Percentiles rank a stretch among this genome's conserved stretches.
phyloP scores from a whole-genome alignment of 202 grass and related monocot genomes.

The Setaria italica region DNA sequence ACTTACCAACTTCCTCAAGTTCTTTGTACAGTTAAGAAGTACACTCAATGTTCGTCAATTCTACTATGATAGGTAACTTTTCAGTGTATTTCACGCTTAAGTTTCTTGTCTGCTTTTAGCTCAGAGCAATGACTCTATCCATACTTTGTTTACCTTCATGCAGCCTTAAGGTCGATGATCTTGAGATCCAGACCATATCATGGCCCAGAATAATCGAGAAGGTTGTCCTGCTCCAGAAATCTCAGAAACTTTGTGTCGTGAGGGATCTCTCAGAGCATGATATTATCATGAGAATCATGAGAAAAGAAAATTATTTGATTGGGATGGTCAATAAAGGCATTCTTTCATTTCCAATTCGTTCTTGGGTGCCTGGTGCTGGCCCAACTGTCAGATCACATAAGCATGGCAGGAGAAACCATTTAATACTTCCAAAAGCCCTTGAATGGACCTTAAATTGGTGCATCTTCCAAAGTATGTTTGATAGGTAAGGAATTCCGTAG shows the following conservation, averaged over 20 bases:
- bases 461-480: constrained; percentile 99
- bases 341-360: constrained; percentile 84
- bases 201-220: constrained; percentile 96
- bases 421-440: constrained; percentile 93
- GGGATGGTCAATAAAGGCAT: constrained; percentile 98
- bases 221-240: constrained; percentile 78
- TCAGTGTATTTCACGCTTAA: background rate
- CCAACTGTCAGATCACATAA: constrained; percentile 63
- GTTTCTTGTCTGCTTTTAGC: background rate
- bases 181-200: constrained; percentile 91
- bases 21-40: constrained; percentile 89
- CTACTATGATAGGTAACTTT: constrained; percentile 84
- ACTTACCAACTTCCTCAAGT: constrained; percentile 94
- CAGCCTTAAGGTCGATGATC: constrained; percentile 90
- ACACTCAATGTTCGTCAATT: constrained; percentile 80
- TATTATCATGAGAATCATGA: constrained; percentile 97
- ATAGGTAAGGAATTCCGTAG: constrained; percentile 65
- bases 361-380: constrained; percentile 78
- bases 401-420: constrained; percentile 62
- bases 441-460: constrained; percentile 99
- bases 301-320: constrained; percentile 99
- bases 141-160: constrained; percentile 41
- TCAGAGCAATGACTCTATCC: constrained; percentile 35
- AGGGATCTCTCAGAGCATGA: constrained; percentile 96
- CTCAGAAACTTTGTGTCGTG: constrained; percentile 86